These are phyloP conservation scores for Thraustochytrium sp. DNA, from an alignment of 352 stramenopile genomes.

Conservation along the genomic window DNA sequence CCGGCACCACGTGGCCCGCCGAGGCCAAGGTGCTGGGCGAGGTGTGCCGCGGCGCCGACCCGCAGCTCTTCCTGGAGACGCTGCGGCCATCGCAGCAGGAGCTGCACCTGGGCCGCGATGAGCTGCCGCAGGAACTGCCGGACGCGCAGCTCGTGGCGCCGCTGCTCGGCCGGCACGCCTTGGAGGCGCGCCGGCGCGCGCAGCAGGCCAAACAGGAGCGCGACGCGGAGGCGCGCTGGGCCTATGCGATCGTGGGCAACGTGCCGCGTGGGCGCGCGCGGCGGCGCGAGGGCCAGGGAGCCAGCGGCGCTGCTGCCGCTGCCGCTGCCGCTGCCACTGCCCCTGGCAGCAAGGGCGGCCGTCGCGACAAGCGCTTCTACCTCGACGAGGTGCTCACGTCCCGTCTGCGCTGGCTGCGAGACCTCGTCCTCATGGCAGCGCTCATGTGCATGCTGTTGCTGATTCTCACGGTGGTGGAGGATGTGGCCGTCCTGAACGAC, in stretches of 20 bases:
- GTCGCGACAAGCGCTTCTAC: background rate
- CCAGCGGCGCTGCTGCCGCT: background rate
- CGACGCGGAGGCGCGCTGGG: too few relatives aligned
- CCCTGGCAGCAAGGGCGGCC: background rate
- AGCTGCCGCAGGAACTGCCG: background rate
- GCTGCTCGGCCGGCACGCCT: background rate
- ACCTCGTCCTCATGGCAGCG: background rate
- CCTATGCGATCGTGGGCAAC: too few relatives aligned
- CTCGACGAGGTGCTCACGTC: background rate
- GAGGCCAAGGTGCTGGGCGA: background rate
- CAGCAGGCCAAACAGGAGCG: background rate
- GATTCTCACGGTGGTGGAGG: background rate
- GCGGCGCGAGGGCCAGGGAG: background rate
- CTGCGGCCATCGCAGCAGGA: background rate
- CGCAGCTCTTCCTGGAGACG: background rate
- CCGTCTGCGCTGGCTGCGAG: background rate
- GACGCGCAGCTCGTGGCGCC: background rate
- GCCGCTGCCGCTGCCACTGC: background rate
- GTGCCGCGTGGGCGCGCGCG: too few relatives aligned
- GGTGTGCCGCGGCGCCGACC: background rate
- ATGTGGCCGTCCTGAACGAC: background rate
- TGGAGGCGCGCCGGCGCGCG: background rate
- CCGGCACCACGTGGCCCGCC: constrained; percentile 7
- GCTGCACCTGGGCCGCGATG: background rate
- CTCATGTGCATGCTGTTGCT: background rate